Conservation (phyloP, 1,284 basidiomycete genomes). For the Moesziomyces parantarcticus region DNA sequence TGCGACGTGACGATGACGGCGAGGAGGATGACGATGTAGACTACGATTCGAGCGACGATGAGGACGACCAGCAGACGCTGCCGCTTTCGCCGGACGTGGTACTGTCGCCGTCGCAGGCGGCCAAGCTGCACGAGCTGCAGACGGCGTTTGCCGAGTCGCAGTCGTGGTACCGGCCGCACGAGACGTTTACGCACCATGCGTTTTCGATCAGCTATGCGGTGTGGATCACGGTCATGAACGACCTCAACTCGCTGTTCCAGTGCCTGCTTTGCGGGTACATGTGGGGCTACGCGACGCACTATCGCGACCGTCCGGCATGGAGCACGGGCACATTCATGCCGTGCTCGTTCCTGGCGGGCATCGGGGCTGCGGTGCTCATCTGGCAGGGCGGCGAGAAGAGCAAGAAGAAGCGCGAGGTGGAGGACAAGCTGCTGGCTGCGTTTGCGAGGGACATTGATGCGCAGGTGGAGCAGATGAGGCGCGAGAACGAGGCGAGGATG, state of each 20-base stretch:
- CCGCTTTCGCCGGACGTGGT: constrained; percentile 21
- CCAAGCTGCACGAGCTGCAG: constrained; percentile 30
- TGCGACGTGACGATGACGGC: neutral
- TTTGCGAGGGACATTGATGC: constrained; percentile 40
- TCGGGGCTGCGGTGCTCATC: constrained; percentile 78
- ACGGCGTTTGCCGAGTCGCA: constrained; percentile 38
- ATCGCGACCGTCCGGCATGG: constrained; percentile 69
- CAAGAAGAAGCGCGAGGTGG: constrained; percentile 80
- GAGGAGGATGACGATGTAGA: constrained; percentile 44
- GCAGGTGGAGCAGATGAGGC: constrained; percentile 17
- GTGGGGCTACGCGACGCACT: constrained; percentile 68
- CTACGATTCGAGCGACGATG: constrained; percentile 5
- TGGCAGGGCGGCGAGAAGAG: constrained; percentile 80
- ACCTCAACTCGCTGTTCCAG: constrained; percentile 85
- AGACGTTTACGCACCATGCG: constrained; percentile 82
- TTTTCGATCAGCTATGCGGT: constrained; percentile 73
- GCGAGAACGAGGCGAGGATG: neutral
- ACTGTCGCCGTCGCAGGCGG: constrained; percentile 26
- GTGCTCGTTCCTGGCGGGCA: constrained; percentile 80
- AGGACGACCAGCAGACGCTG: neutral
- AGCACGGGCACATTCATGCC: constrained; percentile 78
- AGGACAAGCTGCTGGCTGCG: constrained; percentile 73
- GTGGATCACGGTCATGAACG: constrained; percentile 72
- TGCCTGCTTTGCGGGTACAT: constrained; percentile 45
- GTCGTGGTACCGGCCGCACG: constrained; percentile 83